Evolutionary conservation across 2,329 filamentous ascomycete genomes (phyloP), one percentile per base, ranked within the genome.

Genomic region (Daldinia eschscholtzii): DNA sequence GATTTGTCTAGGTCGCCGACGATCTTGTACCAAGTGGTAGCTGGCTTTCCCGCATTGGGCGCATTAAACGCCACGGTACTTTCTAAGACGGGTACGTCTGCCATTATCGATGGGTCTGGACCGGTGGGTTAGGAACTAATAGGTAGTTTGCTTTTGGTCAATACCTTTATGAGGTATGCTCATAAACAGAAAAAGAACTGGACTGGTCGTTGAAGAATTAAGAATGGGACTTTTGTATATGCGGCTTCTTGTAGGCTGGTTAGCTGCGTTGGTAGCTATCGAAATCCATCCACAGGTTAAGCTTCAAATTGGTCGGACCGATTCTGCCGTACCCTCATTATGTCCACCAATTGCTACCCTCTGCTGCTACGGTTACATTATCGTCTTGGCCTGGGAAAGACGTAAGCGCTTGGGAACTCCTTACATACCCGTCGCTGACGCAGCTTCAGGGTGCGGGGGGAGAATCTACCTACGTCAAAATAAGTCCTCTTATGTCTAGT

Each of bases 1-100:
- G 57, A 65, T 13, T 60, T 48, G 5, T 44, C 48, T 10, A 67
- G 64, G 33, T 56, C 48, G 30, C 64, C 59, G 48, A 63, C 55
- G 28, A 67, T 39, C 53, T 63, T 63, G 53, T 67, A 67, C 64
- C 64, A 70, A 5, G 70, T 72, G 52, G 62, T 65, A 46, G 67
- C 70, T 1, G 70, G 67, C 55, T 71, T 70, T 10, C 57, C 66
- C 23, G 69, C 66, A 35, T 53, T 53, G 23, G 69, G 64, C 3
- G 67, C 69, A 28, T 71, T 64, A 13, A 65, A 71, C n/a, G 61
- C 60, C 10, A 71, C 57, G 41, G 65, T 64, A 20, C 61, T 64
- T 63, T 71, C 67, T 39, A 48, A 23, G 39, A 66, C 46, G 23
- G 50, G 33, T n/a, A 64, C 42, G 9, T 53, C 23, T 33, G 65